Evolutionary conservation across 306 rosid species (phyloP), one percentile per base, ranked within the genome.

Genomic region (Psophocarpus tetragonolobus): DNA sequence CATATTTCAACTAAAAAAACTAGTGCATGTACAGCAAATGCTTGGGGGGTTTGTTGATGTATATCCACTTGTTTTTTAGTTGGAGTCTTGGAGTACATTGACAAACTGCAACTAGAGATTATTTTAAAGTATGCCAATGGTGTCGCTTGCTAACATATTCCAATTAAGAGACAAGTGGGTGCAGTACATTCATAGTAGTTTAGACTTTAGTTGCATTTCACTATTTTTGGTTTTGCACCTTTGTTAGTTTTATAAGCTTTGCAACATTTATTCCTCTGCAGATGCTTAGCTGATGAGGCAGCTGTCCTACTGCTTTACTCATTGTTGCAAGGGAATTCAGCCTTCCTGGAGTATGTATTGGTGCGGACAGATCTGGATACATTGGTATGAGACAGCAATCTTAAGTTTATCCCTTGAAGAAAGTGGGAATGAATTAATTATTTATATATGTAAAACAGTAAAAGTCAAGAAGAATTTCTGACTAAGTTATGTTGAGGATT

Each of bases 321-420:
- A 39, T 86, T 96, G 68, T 75, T 96, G 86, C 98, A 96, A 84
- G 99, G 98, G 82, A 96, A 96, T 81, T 81, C 94, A n/a, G 84
- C 87, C 74, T 96, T 96, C 87, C 85, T 89, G 83, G 99, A 96
- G 83, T 96, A 96, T 78, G 99, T 92, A 42, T 88, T 96, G 90
- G 99, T 96, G 86, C 97, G 99, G 85, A 96, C 97, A 80, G 99
- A 96, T 90, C 44, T 92, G 87, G 98, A 96, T 84, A 96, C 98
- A 58, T 80, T 96, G 99, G 99, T 96, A 96, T 47, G 96, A 29
- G 44, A 48, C 73, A 41, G 44, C 38, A 84, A 66, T 23, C 82
- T 84, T 65, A 68, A 75, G 71, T 71, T 63, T 80, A 69, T 78
- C 48, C 62, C 29, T 26, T 50, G 45, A 35, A 50, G 33, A 73